These are phyloP conservation scores for Acanthamoeba lugdunensis DNA, from an alignment of 208 protist species.

Conservation along the genomic window DNA sequence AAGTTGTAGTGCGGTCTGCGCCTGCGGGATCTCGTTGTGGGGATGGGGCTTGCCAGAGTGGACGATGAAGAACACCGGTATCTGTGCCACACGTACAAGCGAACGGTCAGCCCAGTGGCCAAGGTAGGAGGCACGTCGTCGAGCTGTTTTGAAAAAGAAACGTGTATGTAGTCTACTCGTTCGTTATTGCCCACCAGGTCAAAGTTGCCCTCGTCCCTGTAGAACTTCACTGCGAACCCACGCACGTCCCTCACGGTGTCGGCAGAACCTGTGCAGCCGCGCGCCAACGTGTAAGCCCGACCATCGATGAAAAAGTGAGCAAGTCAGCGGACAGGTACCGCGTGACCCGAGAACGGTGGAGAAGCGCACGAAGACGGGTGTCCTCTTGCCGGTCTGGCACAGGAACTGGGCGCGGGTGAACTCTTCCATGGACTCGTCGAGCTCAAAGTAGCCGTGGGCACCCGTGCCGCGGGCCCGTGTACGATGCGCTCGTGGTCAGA, in stretches of 20 bases:
- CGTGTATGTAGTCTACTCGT: not conserved
- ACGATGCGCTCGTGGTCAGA: constrained; percentile 89
- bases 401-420: constrained; percentile 87
- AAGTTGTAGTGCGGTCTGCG: constrained; percentile 85
- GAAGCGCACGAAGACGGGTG: constrained; percentile 89
- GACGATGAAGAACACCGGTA: constrained; percentile 90
- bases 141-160: no score
- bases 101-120: no score
- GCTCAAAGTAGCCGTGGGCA: constrained; percentile 86
- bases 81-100: not conserved
- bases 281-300: not conserved
- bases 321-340: not conserved
- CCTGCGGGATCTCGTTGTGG: constrained; percentile 84
- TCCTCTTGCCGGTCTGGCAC: constrained; percentile 85
- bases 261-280: constrained; percentile 78
- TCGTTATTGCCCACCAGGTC: constrained; percentile 82
- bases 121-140: no score
- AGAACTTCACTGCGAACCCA: constrained; percentile 89
- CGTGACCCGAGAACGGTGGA: constrained; percentile 87
- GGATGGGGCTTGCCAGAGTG: constrained; percentile 89
- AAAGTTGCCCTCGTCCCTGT: constrained; percentile 90
- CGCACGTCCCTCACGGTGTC: constrained; percentile 85
- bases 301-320: not conserved
- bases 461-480: constrained; percentile 80
- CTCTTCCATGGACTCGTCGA: constrained; percentile 82